phyloP scores from a whole-genome alignment of 257 asterid genomes.

The Solanum peruvianum region DNA sequence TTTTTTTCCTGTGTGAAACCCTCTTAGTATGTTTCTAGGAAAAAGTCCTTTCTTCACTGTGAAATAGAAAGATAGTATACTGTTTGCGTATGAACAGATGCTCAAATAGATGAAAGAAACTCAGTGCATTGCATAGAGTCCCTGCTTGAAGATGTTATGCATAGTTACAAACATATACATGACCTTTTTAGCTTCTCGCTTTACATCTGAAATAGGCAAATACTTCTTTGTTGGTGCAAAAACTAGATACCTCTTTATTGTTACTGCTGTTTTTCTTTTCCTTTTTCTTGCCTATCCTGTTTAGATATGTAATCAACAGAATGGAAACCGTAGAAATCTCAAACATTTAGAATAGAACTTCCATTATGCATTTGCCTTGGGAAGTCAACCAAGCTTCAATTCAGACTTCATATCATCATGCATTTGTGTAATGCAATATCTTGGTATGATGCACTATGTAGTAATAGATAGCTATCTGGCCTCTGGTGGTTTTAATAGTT shows the following conservation, averaged over 20 bases:
- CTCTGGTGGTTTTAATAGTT: not conserved
- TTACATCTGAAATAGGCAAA: not conserved
- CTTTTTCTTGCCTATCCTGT: not conserved
- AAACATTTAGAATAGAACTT: not conserved
- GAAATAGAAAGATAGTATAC: not conserved
- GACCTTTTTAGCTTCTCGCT: not conserved
- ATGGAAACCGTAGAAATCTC: not conserved
- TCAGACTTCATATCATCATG: not conserved
- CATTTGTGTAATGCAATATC: not conserved
- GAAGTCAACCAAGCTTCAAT: not conserved
- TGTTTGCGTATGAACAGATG: not conserved
- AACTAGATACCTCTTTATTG: not conserved
- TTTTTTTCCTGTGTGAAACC: not conserved
- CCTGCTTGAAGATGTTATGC: not conserved
- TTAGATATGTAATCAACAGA: not conserved
- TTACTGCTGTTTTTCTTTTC: not conserved
- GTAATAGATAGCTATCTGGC: not conserved
- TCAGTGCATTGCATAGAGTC: not conserved
- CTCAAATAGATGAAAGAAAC: not conserved
- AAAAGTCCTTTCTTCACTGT: not conserved
- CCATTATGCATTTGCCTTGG: not conserved
- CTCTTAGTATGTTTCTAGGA: not conserved
- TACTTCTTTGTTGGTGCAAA: not conserved
- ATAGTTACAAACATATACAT: not conserved
- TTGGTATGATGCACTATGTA: not conserved